Evolutionary conservation across 78 protist species (phyloP), one percentile per base, ranked within the genome.

Genomic region (Guillardia theta): DNA sequence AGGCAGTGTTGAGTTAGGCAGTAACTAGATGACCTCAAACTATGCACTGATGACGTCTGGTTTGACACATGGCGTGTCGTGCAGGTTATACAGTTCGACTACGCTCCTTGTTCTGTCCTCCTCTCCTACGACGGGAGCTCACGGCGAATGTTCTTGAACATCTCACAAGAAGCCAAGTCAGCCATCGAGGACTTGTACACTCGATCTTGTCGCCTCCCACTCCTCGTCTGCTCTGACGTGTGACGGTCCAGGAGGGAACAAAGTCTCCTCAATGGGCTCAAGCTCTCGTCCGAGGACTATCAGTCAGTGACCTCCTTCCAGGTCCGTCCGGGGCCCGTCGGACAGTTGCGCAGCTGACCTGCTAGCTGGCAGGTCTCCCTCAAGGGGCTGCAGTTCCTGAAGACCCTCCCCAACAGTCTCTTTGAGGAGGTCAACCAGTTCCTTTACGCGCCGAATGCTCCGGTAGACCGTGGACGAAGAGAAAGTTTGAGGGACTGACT

Each of bases 161-260:
- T 93, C 0, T 83, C 95, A 1, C 95, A 93, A 48, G 95, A 93
- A 36, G 70, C 39, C 70, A 58, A 58, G 27, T 24, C 70, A 58
- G 70, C 70, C 4, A 58, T 58, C 70, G 70, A 70, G 36, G 41
- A 70, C 22, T 6, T 70, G 83, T 43, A n/a, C n/a, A n/a, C n/a
- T n/a, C n/a, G n/a, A n/a, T n/a, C n/a, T n/a, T n/a, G n/a, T n/a
- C n/a, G n/a, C n/a, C n/a, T n/a, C n/a, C n/a, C n/a, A n/a, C n/a
- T n/a, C n/a, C n/a, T n/a, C n/a, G n/a, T n/a, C n/a, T n/a, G n/a
- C n/a, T n/a, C n/a, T n/a, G n/a, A n/a, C n/a, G n/a, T n/a, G n/a
- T n/a, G n/a, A n/a, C n/a, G n/a, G n/a, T n/a, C n/a, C n/a, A n/a
- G n/a, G n/a, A n/a, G 90, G 8, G 43, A 21, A 19, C 90, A 78